phyloP scores from a whole-genome alignment of 371 early-diverging fungal genomes.

The Apophysomyces trapeziformis region DNA sequence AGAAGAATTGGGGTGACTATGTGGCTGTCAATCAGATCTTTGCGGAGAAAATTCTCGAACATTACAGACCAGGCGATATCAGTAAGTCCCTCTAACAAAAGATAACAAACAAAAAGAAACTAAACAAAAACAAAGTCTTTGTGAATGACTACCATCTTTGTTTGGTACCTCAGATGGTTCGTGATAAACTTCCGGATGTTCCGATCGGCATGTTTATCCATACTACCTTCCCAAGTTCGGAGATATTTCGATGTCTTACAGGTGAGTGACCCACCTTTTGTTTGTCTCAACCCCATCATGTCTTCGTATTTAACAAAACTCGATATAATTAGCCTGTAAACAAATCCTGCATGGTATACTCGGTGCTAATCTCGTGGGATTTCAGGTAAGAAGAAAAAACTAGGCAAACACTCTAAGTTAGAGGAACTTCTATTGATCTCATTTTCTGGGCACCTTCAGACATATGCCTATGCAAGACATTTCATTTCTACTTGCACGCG shows the following conservation, averaged over 20 bases:
- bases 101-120: too few relatives aligned
- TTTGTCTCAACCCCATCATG: too few relatives aligned
- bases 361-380: constrained; percentile 92
- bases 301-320: too few relatives aligned
- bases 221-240: constrained; percentile 93
- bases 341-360: constrained; percentile 93
- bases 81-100: constrained; percentile 51
- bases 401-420: too few relatives aligned
- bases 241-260: constrained; percentile 91
- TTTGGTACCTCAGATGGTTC: constrained; percentile 88
- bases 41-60: constrained; percentile 75
- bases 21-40: constrained; percentile 83
- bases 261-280: constrained; percentile 46
- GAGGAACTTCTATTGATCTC: neutral
- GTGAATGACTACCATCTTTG: constrained; percentile 98
- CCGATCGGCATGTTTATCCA: constrained; percentile 95
- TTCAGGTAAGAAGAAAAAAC: constrained; percentile 63
- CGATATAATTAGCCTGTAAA: constrained; percentile 67
- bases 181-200: constrained; percentile 74
- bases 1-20: constrained; percentile 84
- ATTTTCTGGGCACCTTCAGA: constrained; percentile 44
- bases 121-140: constrained; percentile 66
- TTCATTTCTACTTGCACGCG: constrained; percentile 94
- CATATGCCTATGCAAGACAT: constrained; percentile 97
- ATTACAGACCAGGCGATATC: constrained; percentile 82